Percentiles rank a stretch among this genome's conserved stretches.
Evolutionary conservation across 2,329 filamentous ascomycete genomes (phyloP).

Genomic region (Cladosporium cucumerinum): DNA sequence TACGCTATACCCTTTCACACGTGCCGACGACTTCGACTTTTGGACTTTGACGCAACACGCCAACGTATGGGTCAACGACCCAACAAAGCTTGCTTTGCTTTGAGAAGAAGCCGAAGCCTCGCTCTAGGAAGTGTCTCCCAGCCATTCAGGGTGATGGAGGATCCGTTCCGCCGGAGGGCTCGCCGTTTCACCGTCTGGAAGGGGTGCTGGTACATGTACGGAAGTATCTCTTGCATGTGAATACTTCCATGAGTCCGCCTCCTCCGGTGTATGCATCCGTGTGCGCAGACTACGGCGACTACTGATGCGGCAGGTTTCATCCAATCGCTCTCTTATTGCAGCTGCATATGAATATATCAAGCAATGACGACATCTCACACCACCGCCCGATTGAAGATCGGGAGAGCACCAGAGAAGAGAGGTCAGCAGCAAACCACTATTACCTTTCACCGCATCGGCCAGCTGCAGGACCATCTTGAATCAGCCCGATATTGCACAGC

Average conservation of each 20-base stretch:
- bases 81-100: neutral
- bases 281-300: neutral
- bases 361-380: neutral
- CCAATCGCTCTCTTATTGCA: neutral
- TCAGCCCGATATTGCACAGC: neutral
- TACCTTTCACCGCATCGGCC: slow-evolving; percentile 1
- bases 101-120: neutral
- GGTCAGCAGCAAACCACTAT: neutral
- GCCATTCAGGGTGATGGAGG: neutral
- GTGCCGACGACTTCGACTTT: neutral
- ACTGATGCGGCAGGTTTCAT: neutral
- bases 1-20: neutral
- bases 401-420: neutral
- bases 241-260: neutral
- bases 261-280: neutral
- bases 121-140: neutral
- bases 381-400: neutral
- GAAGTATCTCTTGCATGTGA: neutral
- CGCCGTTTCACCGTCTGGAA: neutral
- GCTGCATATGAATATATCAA: neutral
- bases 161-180: neutral
- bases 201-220: neutral
- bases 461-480: neutral
- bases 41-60: neutral
- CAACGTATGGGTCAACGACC: neutral